Conservation (phyloP, 345 rosid genomes). For the Sisymbrium irio region DNA sequence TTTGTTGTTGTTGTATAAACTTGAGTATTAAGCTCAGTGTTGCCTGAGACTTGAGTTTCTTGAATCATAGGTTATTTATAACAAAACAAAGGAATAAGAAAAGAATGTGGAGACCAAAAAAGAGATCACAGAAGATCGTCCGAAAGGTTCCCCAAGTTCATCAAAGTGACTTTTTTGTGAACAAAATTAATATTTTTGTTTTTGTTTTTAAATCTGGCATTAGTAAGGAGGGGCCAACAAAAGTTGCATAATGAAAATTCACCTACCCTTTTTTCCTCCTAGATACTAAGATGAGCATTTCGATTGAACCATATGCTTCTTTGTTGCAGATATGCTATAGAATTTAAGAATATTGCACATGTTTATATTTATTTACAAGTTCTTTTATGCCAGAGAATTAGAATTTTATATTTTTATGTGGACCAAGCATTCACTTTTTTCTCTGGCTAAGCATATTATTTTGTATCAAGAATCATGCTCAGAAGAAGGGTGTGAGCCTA, state of each 20-base stretch:
- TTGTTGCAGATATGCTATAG: slow-evolving; percentile 32
- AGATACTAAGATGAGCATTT: slow-evolving; percentile 32
- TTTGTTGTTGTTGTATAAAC: background rate
- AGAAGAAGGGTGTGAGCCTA: slow-evolving; percentile 25
- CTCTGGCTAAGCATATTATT: slow-evolving; percentile 9
- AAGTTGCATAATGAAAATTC: slow-evolving; percentile 15
- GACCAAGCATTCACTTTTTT: slow-evolving; percentile 24
- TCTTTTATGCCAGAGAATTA: slow-evolving; percentile 14
- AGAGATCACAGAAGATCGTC: slow-evolving; percentile 21
- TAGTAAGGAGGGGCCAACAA: slow-evolving; percentile 2
- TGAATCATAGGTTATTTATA: slow-evolving; percentile 29
- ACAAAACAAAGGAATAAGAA: slow-evolving; percentile 15
- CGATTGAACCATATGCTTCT: slow-evolving; percentile 23
- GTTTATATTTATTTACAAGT: slow-evolving; percentile 3
- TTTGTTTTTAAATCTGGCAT: background rate
- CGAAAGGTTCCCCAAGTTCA: slow-evolving; percentile 26
- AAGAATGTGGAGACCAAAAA: slow-evolving; percentile 14
- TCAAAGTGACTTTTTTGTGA: slow-evolving; percentile 25
- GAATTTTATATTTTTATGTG: slow-evolving; percentile 3
- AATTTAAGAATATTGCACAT: slow-evolving; percentile 24
- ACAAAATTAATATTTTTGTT: background rate
- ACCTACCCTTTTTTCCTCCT: slow-evolving; percentile 25
- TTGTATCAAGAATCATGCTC: slow-evolving; percentile 22
- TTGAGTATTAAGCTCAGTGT: slow-evolving; percentile 11
- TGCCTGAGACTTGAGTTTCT: slow-evolving; percentile 32